Evolutionary conservation across 2,329 filamentous ascomycete species (phyloP).

Genomic region (Epicoccum sorghinum): DNA sequence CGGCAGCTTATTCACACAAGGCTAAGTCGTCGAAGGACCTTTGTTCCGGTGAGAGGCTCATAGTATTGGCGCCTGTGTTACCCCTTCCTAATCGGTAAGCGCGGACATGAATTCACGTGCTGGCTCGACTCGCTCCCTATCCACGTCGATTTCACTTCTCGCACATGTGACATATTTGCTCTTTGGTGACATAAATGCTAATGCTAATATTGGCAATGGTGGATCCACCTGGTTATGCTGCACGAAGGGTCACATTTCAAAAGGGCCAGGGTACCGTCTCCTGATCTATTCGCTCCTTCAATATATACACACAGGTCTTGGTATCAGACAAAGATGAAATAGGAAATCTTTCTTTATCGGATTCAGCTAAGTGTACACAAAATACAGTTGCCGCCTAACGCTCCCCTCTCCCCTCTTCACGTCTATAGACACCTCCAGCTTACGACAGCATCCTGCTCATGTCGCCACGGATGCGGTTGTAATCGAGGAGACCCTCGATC

Average conservation of each 20-base stretch:
- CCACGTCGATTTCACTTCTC: background rate
- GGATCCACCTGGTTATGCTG: too few relatives aligned
- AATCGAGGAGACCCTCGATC: constrained; percentile 84
- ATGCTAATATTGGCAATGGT: background rate
- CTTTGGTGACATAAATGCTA: background rate
- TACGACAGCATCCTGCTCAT: constrained; percentile 76
- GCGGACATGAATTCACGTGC: background rate
- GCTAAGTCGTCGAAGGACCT: constrained; percentile 9
- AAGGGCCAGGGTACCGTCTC: background rate
- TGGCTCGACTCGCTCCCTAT: background rate
- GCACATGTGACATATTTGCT: background rate
- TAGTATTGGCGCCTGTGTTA: background rate
- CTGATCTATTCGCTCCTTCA: constrained; percentile 4
- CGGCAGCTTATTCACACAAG: constrained; percentile 5
- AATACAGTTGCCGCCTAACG: constrained; percentile 38
- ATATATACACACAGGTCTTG: constrained; percentile 10
- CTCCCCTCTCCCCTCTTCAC: constrained; percentile 7
- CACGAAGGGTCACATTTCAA: too few relatives aligned
- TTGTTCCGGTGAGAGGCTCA: constrained; percentile 12
- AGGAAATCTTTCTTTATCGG: constrained; percentile 38
- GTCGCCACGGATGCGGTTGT: constrained; percentile 78
- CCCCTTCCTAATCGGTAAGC: background rate
- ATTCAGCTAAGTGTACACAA: constrained; percentile 45
- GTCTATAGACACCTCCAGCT: constrained; percentile 9
- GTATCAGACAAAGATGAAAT: constrained; percentile 19